phyloP scores from a whole-genome alignment of 2,329 filamentous ascomycete genomes.

The Aspergillus fructus region DNA sequence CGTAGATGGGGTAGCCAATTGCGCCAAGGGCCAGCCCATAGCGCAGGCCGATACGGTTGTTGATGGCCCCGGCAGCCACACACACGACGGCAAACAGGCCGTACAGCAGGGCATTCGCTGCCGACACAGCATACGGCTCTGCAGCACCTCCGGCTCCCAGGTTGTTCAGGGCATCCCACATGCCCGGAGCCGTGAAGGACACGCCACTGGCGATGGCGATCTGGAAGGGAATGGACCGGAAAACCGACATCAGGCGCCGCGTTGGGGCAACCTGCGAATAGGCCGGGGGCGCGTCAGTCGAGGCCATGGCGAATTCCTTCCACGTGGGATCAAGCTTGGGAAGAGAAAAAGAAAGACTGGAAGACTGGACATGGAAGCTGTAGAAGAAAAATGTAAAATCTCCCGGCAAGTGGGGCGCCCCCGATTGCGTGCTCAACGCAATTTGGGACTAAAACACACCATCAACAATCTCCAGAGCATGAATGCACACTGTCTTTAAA shows the following conservation, averaged over 20 bases:
- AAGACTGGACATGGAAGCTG: no score
- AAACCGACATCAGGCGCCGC: not conserved
- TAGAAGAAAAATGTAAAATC: no score
- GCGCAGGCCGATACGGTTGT: constrained; percentile 14
- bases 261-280: not conserved
- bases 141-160: constrained; percentile 14
- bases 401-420: no score
- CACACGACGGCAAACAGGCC: constrained; percentile 12
- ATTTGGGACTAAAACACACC: no score
- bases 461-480: no score
- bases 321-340: no score
- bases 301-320: not conserved
- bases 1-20: constrained; percentile 14
- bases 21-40: constrained; percentile 8
- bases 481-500: no score
- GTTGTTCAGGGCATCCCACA: constrained; percentile 15
- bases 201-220: constrained; percentile 15
- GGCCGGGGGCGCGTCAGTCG: not conserved
- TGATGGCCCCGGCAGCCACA: constrained; percentile 13
- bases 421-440: no score
- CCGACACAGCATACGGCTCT: constrained; percentile 13
- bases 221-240: constrained; percentile 14
- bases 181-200: constrained; percentile 13
- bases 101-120: constrained; percentile 10
- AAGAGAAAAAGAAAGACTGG: no score